These are phyloP conservation scores for Phaeosphaeriaceae sp. DNA, from an alignment of 2,329 filamentous ascomycete species.

Conservation along the genomic window DNA sequence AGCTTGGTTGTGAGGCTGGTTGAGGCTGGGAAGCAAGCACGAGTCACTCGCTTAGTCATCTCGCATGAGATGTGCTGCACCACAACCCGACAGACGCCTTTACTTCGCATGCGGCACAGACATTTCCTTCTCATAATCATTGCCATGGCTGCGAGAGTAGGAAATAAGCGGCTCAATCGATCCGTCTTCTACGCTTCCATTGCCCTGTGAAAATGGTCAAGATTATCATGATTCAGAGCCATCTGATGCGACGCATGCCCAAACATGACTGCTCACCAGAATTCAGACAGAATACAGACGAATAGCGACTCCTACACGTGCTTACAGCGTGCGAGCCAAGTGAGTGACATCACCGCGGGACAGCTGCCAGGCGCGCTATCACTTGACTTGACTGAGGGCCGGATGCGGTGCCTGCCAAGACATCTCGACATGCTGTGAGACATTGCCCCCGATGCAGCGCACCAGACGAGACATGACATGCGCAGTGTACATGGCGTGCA, in stretches of 20 bases:
- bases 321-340: neutral
- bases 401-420: slow-evolving; percentile 26
- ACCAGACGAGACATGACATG: neutral
- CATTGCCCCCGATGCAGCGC: slow-evolving; percentile 6
- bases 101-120: neutral
- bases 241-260: no score
- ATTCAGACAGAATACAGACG: neutral
- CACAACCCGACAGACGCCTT: neutral
- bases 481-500: neutral
- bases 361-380: slow-evolving; percentile 16
- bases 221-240: no score
- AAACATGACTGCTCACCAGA: neutral
- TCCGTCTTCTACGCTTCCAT: no score
- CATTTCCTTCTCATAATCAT: no score
- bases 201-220: no score
- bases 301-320: neutral
- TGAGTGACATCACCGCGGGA: slow-evolving; percentile 21
- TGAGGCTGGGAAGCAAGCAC: slow-evolving; percentile 13
- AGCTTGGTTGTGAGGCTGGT: slow-evolving; percentile 13
- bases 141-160: no score
- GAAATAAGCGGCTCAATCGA: no score
- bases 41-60: slow-evolving; percentile 12
- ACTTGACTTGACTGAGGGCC: slow-evolving; percentile 15
- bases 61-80: neutral
- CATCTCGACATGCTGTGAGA: slow-evolving; percentile 14